Percentiles rank a stretch among this genome's conserved stretches.
phyloP scores from a whole-genome alignment of 1,139 yeast genomes.

The Hyphopichia pseudoburtonii region DNA sequence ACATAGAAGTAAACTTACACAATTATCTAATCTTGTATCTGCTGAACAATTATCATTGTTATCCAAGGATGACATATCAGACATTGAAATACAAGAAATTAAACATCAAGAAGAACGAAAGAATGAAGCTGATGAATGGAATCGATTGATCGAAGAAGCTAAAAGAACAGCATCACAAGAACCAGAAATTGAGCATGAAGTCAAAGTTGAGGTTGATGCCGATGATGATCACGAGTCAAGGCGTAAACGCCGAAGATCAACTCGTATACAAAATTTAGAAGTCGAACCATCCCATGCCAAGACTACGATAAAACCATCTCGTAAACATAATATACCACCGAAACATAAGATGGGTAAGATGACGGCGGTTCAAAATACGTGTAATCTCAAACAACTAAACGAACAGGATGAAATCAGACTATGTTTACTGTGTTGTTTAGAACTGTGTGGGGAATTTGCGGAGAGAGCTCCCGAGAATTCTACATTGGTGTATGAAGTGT shows the following conservation, averaged over 20 bases:
- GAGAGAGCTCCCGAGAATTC: conserved; percentile 20
- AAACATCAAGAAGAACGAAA: background rate
- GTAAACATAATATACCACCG: background rate
- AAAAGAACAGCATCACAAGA: too few relatives aligned
- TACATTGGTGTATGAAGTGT: conserved; percentile 18
- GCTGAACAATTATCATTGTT: background rate
- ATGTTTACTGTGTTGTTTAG: conserved; percentile 18
- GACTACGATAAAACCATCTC: too few relatives aligned
- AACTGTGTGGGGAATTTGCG: conserved; percentile 7
- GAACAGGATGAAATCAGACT: conserved; percentile 17
- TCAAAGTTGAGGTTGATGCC: background rate
- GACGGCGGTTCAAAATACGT: conserved; percentile 13
- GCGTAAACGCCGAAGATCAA: background rate
- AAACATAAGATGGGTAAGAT: conserved; percentile 1
- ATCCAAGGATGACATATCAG: background rate
- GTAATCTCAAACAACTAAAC: conserved; percentile 21
- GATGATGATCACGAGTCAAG: background rate
- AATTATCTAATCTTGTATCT: background rate
- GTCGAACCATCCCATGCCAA: background rate
- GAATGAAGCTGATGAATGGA: conserved; percentile 3
- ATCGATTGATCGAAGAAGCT: conserved; percentile 1
- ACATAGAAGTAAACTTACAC: too few relatives aligned
- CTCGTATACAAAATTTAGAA: background rate
- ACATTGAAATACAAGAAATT: background rate
- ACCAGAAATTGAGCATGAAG: too few relatives aligned